phyloP scores from a whole-genome alignment of 2,329 filamentous ascomycete genomes.

The Dactylonectria macrodidyma region DNA sequence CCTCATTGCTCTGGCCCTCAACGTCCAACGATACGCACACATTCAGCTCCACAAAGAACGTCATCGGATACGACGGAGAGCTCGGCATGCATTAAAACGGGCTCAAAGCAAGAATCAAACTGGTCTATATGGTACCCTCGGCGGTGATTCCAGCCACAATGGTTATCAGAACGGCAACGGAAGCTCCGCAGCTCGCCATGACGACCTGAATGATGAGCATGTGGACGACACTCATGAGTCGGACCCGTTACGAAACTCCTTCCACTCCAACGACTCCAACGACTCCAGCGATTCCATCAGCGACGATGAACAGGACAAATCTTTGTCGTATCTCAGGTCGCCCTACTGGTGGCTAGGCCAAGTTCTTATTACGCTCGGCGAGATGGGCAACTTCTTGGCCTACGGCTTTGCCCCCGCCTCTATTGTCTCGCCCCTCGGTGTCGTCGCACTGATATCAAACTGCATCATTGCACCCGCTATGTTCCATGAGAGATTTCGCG shows the following conservation, averaged over 20 bases:
- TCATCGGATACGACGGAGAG: conserved; percentile 69
- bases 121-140: conserved; percentile 55
- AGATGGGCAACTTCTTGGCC: conserved; percentile 95
- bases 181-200: conserved; percentile 25
- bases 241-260: conserved; percentile 67
- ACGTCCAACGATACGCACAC: conserved; percentile 96
- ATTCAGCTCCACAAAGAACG: conserved; percentile 84
- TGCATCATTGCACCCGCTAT: conserved; percentile 96
- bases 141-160: conserved; percentile 37
- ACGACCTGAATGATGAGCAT: conserved; percentile 52
- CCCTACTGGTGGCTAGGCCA: conserved; percentile 98
- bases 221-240: conserved; percentile 59
- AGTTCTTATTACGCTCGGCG: conserved; percentile 91
- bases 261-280: conserved; percentile 57
- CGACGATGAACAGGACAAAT: conserved; percentile 52
- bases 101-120: conserved; percentile 50
- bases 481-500: conserved; percentile 91
- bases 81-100: conserved; percentile 68
- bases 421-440: conserved; percentile 95
- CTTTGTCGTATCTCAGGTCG: conserved; percentile 85
- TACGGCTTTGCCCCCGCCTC: conserved; percentile 98
- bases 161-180: conserved; percentile 41
- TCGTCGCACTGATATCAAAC: conserved; percentile 97
- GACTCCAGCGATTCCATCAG: conserved; percentile 43
- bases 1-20: conserved; percentile 94